These are phyloP conservation scores for Tylopilus balloui DNA, from an alignment of 768 basidiomycete genomes.

Conservation along the genomic window DNA sequence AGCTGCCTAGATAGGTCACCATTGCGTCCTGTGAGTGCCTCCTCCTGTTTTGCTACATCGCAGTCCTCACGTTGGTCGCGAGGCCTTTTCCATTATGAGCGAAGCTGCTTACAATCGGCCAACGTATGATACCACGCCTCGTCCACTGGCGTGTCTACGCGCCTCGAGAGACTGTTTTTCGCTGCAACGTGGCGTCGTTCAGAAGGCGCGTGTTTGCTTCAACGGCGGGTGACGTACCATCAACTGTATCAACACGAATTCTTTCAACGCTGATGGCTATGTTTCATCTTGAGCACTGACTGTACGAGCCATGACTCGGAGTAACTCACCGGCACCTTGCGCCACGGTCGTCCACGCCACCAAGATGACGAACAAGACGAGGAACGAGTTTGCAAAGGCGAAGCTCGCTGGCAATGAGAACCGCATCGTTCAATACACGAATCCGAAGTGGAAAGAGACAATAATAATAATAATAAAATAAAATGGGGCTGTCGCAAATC, in stretches of 20 bases:
- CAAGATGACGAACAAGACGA: background rate
- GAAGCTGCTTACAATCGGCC: background rate
- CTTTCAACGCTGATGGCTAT: constrained; percentile 1
- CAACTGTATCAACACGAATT: background rate
- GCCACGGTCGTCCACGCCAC: constrained; percentile 4
- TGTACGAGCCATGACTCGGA: background rate
- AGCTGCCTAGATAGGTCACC: background rate
- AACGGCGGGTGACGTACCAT: background rate
- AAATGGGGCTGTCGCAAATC: background rate
- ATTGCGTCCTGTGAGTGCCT: background rate
- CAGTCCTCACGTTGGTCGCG: background rate
- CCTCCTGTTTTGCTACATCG: background rate
- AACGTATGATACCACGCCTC: background rate
- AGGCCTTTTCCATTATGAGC: background rate
- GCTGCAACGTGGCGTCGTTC: background rate
- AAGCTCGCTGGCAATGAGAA: background rate
- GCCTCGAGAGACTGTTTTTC: background rate
- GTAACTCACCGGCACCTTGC: constrained; percentile 11
- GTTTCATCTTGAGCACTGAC: background rate
- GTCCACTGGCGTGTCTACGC: background rate
- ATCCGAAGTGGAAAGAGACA: background rate
- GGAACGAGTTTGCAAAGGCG: background rate
- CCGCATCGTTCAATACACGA: constrained; percentile 5
- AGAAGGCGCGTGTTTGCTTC: background rate
- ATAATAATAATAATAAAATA: background rate